Evolutionary conservation across 805 yeast species (phyloP), one percentile per base, ranked within the genome.

Genomic region (Pichia cabralensis): DNA sequence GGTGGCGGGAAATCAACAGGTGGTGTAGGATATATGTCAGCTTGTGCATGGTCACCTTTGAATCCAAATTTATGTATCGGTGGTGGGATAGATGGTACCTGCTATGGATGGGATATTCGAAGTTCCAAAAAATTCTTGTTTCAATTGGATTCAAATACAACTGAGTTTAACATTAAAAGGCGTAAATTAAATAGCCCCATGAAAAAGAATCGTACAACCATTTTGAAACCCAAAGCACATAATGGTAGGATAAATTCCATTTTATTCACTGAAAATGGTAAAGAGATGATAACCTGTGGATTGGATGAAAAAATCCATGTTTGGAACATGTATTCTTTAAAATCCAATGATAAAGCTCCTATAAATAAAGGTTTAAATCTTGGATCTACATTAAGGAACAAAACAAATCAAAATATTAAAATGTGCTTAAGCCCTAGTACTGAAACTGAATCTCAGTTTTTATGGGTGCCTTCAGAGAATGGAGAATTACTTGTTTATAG

Each of bases 301-400:
- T 69, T 73, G 33, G 96, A 88, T 53, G 95, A 86, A 34, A 80
- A 74, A 46, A 67, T 84, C 8, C 60, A 85, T 14, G 73, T 80
- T 1, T 88, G 96, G 96, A 78, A 79, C 44, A 58, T 81, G 56
- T n/a, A n/a, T n/a, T n/a, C n/a, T n/a, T n/a, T n/a, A n/a, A n/a
- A n/a, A n/a, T 69, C 71, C 0, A 64, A 71, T 0, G 63, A 64
- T 1, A 64, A 65, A 1, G 45, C 39, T 17, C 57, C 57, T 4
- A 51, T 69, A 19, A 82, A 83, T 48, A 72, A 74, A 42, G 63
- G 78, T 22, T 64, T 79, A 22, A 82, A 81, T 45, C 83, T 78
- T 52, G 94, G 94, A 0, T 92, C 94, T 0, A 60, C 78, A 34
- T 71, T 83, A 2, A 67, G 86, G 38, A 81, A 83, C 54, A 70